phyloP scores from a whole-genome alignment of 495 filamentous ascomycete species.

The Delitschia confertaspora region DNA sequence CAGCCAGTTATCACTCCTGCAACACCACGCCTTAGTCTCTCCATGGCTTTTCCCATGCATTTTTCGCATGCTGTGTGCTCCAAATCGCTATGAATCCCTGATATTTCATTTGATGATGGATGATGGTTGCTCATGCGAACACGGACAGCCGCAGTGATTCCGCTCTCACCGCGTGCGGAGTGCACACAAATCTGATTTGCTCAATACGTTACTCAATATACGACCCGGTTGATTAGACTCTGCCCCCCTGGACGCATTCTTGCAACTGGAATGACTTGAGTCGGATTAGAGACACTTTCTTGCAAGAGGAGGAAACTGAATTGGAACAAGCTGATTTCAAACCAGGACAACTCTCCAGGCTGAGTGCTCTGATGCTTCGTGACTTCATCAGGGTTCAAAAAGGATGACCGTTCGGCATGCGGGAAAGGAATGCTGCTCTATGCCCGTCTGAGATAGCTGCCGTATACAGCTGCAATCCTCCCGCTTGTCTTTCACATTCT shows the following conservation, averaged over 20 bases:
- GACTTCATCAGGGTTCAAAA: not conserved
- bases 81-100: too few species aligned
- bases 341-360: not conserved
- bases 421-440: too few species aligned
- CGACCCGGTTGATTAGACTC: not conserved
- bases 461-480: too few species aligned
- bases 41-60: slow-evolving; percentile 19
- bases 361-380: not conserved
- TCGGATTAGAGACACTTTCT: not conserved
- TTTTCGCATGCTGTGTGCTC: slow-evolving; percentile 7
- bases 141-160: not conserved
- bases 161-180: not conserved
- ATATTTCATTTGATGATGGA: too few species aligned
- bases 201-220: not conserved
- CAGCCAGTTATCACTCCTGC: slow-evolving; percentile 11
- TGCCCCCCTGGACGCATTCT: too few species aligned
- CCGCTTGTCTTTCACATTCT: too few species aligned
- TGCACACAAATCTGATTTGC: slow-evolving; percentile 5
- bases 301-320: not conserved
- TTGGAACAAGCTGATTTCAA: slow-evolving; percentile 11
- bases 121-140: slow-evolving; percentile 15
- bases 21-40: slow-evolving; percentile 9
- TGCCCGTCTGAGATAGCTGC: too few species aligned
- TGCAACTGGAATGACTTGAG: not conserved
- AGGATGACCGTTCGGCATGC: too few species aligned